These are phyloP conservation scores for Mesembryanthemum crystallinum DNA, from an alignment of 148 eudicot species.

Conservation along the genomic window DNA sequence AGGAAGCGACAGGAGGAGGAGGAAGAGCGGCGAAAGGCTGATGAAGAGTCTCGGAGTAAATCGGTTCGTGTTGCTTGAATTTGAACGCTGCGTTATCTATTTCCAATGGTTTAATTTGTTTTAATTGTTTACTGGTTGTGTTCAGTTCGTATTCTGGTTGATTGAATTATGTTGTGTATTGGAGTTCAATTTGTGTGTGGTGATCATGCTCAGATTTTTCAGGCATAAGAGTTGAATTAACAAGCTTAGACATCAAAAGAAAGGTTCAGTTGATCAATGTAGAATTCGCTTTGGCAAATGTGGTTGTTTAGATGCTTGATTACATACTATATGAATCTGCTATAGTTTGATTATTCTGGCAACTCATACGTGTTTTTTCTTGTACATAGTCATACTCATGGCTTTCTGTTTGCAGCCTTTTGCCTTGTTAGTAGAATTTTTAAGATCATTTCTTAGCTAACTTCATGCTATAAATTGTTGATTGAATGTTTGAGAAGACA, in stretches of 20 bases:
- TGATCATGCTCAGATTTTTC: not conserved
- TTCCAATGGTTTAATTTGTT: not conserved
- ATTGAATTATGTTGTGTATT: not conserved
- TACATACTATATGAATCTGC: too few relatives aligned
- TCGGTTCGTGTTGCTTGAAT: conserved; percentile 35
- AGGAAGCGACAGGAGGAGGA: conserved; percentile 35
- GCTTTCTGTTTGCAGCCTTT: not conserved
- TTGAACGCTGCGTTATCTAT: not conserved
- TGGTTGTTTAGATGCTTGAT: not conserved
- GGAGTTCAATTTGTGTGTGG: not conserved
- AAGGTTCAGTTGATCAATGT: too few relatives aligned
- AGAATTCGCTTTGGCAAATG: not conserved
- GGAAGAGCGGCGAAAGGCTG: conserved; percentile 32
- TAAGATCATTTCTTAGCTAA: not conserved
- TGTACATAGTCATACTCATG: not conserved
- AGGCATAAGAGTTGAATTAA: not conserved
- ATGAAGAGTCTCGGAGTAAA: conserved; percentile 31
- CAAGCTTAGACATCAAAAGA: too few relatives aligned
- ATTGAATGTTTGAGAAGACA: not conserved
- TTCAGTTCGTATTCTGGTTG: not conserved
- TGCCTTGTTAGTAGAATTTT: not conserved
- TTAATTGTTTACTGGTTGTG: not conserved
- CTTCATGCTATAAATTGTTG: not conserved
- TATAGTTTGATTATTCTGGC: too few relatives aligned
- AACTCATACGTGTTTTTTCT: not conserved